Percentiles rank a stretch among this genome's conserved stretches.
phyloP scores from a whole-genome alignment of 352 stramenopile species.

The Pythium brachiatum region DNA sequence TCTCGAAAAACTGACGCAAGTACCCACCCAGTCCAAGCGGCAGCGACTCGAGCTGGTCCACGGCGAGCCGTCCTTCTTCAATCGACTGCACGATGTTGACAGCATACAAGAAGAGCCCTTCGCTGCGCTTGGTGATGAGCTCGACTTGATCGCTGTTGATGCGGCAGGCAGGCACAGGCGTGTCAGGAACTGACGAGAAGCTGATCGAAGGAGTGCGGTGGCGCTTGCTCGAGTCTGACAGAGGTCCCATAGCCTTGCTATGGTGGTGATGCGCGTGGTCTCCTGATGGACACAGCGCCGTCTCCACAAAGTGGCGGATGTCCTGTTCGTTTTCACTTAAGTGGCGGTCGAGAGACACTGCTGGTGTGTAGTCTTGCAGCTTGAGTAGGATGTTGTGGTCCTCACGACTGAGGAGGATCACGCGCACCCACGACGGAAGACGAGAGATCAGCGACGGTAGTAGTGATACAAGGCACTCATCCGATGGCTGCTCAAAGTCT shows the following conservation, averaged over 20 bases:
- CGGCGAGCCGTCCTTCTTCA: slow-evolving; percentile 41
- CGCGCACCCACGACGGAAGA: slow-evolving; percentile 62
- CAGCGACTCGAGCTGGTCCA: slow-evolving; percentile 51
- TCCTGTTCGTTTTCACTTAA: slow-evolving; percentile 48
- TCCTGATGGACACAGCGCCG: slow-evolving; percentile 12
- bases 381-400: slow-evolving; percentile 55
- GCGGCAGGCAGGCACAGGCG: background rate
- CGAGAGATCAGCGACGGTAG: slow-evolving; percentile 46
- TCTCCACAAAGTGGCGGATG: slow-evolving; percentile 35
- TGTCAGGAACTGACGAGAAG: slow-evolving; percentile 1
- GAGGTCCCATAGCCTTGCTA: background rate
- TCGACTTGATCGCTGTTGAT: slow-evolving; percentile 37
- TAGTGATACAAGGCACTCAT: slow-evolving; percentile 63
- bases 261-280: slow-evolving; percentile 9
- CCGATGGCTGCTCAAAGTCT: slow-evolving; percentile 5
- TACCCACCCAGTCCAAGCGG: slow-evolving; percentile 66
- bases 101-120: slow-evolving; percentile 72
- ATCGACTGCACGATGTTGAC: slow-evolving; percentile 75
- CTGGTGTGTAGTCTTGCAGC: slow-evolving; percentile 50
- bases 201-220: slow-evolving; percentile 22
- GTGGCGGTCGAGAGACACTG: slow-evolving; percentile 44
- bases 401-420: slow-evolving; percentile 66
- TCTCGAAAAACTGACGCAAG: slow-evolving; percentile 69
- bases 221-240: background rate
- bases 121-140: slow-evolving; percentile 50